Evolutionary conservation across 2,329 filamentous ascomycete genomes (phyloP).

Genomic region (Colletotrichum truncatum): DNA sequence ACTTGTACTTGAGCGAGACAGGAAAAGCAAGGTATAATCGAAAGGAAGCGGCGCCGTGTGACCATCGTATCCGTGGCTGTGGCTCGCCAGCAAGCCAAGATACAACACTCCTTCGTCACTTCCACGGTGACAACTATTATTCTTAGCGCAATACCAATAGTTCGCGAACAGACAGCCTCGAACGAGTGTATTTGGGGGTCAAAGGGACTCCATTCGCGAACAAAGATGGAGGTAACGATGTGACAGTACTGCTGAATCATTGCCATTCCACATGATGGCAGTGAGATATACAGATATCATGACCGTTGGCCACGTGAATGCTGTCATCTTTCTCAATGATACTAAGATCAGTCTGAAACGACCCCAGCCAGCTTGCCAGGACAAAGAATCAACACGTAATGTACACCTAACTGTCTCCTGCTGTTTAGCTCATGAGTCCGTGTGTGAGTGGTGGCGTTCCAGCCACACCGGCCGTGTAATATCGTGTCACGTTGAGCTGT

Average conservation of each 20-base stretch:
- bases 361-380: background rate
- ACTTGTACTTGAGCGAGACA: background rate
- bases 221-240: background rate
- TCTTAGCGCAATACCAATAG: background rate
- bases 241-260: too few relatives aligned
- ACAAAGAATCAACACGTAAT: background rate
- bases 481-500: background rate
- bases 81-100: background rate
- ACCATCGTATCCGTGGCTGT: background rate
- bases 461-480: constrained; percentile 5
- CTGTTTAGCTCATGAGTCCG: background rate
- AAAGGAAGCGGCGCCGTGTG: background rate
- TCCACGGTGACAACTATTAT: background rate
- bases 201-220: background rate
- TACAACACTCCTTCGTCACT: background rate
- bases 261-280: background rate
- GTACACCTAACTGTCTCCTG: background rate
- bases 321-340: background rate
- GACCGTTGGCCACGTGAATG: background rate
- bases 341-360: background rate
- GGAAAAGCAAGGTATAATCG: background rate
- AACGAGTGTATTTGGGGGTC: background rate
- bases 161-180: background rate
- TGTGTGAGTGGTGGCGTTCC: background rate
- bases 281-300: background rate